Evolutionary conservation across 768 basidiomycete genomes (phyloP).

Genomic region (Suillus variegatus): DNA sequence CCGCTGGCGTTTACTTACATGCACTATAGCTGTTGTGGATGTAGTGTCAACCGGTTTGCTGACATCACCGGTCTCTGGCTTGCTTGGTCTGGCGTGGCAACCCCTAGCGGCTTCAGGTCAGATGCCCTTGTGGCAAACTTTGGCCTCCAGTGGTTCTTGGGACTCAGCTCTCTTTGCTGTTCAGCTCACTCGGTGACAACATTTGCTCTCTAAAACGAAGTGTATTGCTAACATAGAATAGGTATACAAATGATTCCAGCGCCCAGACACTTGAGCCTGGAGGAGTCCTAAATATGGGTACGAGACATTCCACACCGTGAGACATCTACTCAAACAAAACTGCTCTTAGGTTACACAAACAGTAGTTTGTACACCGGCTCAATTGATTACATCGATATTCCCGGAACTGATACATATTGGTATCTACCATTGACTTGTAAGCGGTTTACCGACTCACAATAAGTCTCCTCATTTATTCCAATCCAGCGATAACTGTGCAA

Average conservation of each 20-base stretch:
- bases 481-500: constrained; percentile 39
- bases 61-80: constrained; percentile 46
- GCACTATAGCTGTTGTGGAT: constrained; percentile 39
- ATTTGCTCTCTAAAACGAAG: background rate
- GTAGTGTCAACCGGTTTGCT: constrained; percentile 40
- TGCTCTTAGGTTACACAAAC: constrained; percentile 43
- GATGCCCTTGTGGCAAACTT: constrained; percentile 53
- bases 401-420: constrained; percentile 48
- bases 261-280: constrained; percentile 57
- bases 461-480: background rate
- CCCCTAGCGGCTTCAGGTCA: constrained; percentile 42
- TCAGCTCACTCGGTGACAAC: constrained; percentile 42
- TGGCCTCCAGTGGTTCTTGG: constrained; percentile 39
- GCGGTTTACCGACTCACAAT: constrained; percentile 6
- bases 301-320: constrained; percentile 8
- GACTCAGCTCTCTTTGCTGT: constrained; percentile 42
- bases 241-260: constrained; percentile 44
- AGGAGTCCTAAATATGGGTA: constrained; percentile 73
- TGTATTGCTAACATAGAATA: constrained; percentile 17
- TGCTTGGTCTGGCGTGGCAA: constrained; percentile 56
- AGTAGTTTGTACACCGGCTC: constrained; percentile 50
- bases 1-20: constrained; percentile 1
- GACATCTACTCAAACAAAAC: background rate
- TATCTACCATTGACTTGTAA: constrained; percentile 40
- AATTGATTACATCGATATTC: constrained; percentile 53